Percentiles rank a stretch among this genome's conserved stretches.
Conservation (phyloP, 192 early-diverging fungal species). For the Lunasporangiospora selenospora region DNA sequence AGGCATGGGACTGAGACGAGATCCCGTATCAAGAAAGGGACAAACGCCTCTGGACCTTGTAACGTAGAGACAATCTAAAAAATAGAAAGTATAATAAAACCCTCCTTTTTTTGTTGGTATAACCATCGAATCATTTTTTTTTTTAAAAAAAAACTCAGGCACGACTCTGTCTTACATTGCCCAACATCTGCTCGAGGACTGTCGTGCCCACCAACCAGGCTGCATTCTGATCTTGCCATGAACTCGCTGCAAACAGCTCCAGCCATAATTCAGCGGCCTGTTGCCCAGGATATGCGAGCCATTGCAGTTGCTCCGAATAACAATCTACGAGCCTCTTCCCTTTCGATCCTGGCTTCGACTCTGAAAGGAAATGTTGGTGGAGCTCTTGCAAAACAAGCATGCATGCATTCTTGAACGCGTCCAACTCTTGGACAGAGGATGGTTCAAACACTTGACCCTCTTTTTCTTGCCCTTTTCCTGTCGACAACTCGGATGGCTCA, state of each 20-base stretch:
- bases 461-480: no score
- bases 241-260: not conserved
- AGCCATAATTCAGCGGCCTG: constrained; percentile 20
- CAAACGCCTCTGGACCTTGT: constrained; percentile 28
- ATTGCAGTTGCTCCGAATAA: constrained; percentile 9
- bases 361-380: no score
- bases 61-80: constrained; percentile 18
- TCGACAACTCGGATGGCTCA: no score
- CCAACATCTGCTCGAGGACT: constrained; percentile 34
- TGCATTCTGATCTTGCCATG: constrained; percentile 27
- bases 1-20: constrained; percentile 24
- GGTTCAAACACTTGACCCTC: no score
- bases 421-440: constrained; percentile 3
- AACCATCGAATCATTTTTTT: not conserved
- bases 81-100: not conserved
- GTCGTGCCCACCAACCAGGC: constrained; percentile 40
- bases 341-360: no score
- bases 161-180: constrained; percentile 21
- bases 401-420: constrained; percentile 5
- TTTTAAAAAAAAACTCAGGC: not conserved
- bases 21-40: constrained; percentile 30
- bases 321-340: not conserved
- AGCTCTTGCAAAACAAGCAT: not conserved
- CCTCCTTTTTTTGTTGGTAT: not conserved
- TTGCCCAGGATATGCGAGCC: constrained; percentile 2